Evolutionary conservation across 371 early-diverging fungal species (phyloP).

Genomic region (Lichtheimia ornata): DNA sequence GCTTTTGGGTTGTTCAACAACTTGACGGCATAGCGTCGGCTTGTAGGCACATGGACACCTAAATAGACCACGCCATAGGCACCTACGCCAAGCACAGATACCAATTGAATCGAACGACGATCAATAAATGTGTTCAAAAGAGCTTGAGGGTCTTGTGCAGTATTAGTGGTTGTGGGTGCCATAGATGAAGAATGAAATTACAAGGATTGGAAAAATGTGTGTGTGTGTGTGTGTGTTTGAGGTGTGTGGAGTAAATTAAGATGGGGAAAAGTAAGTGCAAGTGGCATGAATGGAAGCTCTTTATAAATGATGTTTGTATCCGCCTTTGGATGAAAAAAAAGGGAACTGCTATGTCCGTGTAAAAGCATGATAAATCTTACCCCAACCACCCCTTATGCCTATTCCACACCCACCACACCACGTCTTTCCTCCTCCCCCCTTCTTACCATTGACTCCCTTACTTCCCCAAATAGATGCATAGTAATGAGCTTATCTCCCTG

Average conservation of each 20-base stretch:
- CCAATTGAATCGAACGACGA: slow-evolving; percentile 32
- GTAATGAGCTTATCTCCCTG: background rate
- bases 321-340: no score
- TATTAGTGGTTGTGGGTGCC: no score
- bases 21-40: slow-evolving; percentile 64
- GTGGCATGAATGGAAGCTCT: no score
- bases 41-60: slow-evolving; percentile 42
- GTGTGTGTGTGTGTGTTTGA: no score
- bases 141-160: slow-evolving; percentile 12
- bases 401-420: no score
- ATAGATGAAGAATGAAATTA: no score
- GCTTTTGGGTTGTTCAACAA: slow-evolving; percentile 54
- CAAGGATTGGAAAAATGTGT: slow-evolving; percentile 7
- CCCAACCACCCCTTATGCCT: no score
- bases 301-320: no score
- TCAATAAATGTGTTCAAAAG: slow-evolving; percentile 36
- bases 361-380: no score
- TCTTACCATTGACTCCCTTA: background rate
- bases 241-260: no score
- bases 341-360: no score
- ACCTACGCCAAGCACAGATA: slow-evolving; percentile 65
- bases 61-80: slow-evolving; percentile 73
- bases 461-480: background rate
- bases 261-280: no score
- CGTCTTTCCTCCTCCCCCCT: background rate